Evolutionary conservation across 179 eudicot species (phyloP).

Genomic region (Silene coronaria): DNA sequence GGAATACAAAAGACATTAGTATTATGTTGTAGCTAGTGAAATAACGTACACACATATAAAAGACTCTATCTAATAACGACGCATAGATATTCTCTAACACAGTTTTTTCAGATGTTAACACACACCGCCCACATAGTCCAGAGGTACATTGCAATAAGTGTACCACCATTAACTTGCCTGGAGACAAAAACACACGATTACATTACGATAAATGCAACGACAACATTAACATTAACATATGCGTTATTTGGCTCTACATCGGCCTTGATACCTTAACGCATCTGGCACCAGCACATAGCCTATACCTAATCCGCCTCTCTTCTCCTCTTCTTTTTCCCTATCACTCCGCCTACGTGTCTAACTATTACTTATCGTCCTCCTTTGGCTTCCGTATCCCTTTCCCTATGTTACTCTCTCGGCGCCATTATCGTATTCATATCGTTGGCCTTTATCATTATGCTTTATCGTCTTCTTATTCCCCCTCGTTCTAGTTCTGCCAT

Average conservation of each 20-base stretch:
- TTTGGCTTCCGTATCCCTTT: too few species aligned
- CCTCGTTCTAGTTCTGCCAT: neutral
- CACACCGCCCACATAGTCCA: too few species aligned
- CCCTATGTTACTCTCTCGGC: neutral
- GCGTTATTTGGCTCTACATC: neutral
- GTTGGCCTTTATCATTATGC: neutral
- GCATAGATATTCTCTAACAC: too few species aligned
- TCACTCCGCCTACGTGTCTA: too few species aligned
- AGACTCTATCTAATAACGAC: too few species aligned
- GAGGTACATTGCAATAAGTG: neutral
- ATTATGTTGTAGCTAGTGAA: too few species aligned
- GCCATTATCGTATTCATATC: neutral
- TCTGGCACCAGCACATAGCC: neutral
- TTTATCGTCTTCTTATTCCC: neutral
- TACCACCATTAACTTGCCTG: too few species aligned
- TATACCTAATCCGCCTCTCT: neutral
- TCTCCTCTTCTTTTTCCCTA: neutral
- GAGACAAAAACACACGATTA: too few species aligned
- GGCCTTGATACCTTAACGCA: neutral
- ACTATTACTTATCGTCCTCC: too few species aligned
- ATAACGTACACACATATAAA: too few species aligned
- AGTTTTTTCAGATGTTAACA: too few species aligned
- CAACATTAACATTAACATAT: neutral
- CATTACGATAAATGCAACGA: neutral
- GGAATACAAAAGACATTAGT: too few species aligned